Evolutionary conservation across 2,329 filamentous ascomycete species (phyloP).

Genomic region (Pseudopyricularia cyperi): DNA sequence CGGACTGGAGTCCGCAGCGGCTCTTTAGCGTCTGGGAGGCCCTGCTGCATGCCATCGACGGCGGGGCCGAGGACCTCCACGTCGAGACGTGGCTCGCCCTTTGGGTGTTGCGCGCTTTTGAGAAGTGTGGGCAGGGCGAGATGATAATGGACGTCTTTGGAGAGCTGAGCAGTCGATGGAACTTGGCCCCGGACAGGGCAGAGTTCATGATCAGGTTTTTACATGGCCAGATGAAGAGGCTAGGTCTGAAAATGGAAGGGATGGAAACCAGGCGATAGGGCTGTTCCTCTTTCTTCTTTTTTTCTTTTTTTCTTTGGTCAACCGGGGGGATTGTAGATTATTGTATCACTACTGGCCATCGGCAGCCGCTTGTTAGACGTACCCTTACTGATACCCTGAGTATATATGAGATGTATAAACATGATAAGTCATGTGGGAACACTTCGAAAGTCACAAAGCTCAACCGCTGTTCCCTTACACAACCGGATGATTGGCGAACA

Average conservation of each 20-base stretch:
- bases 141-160: constrained; percentile 42
- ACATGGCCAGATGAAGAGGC: constrained; percentile 22
- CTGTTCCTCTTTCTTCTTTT: too few species aligned
- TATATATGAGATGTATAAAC: neutral
- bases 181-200: constrained; percentile 23
- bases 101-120: constrained; percentile 51
- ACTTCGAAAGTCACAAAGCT: neutral
- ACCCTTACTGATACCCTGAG: constrained; percentile 7
- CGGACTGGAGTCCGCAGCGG: constrained; percentile 59
- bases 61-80: constrained; percentile 29
- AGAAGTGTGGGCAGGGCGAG: constrained; percentile 39
- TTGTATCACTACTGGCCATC: neutral
- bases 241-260: neutral
- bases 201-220: constrained; percentile 34
- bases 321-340: neutral
- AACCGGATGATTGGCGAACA: too few species aligned
- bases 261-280: neutral
- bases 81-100: constrained; percentile 49
- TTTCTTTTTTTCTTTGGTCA: too few species aligned
- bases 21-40: constrained; percentile 56
- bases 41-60: constrained; percentile 43
- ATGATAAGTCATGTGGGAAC: neutral
- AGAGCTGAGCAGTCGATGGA: constrained; percentile 32
- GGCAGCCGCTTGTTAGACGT: neutral
- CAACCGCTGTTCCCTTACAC: too few species aligned